A percentile compares a stretch with the other conserved stretches of the same genome.
Conservation (phyloP, 139 green algal species). For the Auxenochlorella pyrenoidosa region DNA sequence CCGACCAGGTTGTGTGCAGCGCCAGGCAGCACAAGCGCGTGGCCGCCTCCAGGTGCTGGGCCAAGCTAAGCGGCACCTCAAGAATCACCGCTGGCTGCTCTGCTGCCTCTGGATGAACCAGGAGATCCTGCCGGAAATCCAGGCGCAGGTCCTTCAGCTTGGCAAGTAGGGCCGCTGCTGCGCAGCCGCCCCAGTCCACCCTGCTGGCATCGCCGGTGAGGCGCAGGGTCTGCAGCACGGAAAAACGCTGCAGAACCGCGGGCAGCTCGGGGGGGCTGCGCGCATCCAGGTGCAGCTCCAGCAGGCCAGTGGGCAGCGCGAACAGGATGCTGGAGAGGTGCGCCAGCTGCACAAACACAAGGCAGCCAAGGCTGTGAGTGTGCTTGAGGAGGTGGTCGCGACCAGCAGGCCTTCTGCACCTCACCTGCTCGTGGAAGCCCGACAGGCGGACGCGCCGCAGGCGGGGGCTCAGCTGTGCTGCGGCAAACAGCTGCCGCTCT, state of each 20-base stretch:
- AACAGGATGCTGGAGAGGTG: background rate
- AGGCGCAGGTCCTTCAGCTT: background rate
- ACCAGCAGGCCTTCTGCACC: too few species aligned
- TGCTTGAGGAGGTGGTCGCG: too few species aligned
- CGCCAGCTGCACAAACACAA: too few species aligned
- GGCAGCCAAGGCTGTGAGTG: too few species aligned
- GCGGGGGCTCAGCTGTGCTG: too few species aligned
- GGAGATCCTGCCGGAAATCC: background rate
- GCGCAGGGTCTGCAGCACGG: background rate
- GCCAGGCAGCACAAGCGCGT: background rate
- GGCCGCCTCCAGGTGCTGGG: background rate
- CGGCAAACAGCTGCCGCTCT: too few species aligned
- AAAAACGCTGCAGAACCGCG: background rate
- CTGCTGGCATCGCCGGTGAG: background rate
- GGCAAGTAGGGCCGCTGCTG: background rate
- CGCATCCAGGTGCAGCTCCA: background rate
- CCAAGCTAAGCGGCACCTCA: background rate
- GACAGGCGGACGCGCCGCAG: too few species aligned
- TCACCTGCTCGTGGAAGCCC: too few species aligned
- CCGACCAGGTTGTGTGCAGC: background rate
- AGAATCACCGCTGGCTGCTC: background rate
- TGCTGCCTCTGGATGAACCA: background rate
- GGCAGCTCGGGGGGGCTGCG: background rate
- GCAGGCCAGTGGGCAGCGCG: background rate
- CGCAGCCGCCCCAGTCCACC: background rate